Conservation (phyloP, 1,284 basidiomycete species). For the Moesziomyces sp. region DNA sequence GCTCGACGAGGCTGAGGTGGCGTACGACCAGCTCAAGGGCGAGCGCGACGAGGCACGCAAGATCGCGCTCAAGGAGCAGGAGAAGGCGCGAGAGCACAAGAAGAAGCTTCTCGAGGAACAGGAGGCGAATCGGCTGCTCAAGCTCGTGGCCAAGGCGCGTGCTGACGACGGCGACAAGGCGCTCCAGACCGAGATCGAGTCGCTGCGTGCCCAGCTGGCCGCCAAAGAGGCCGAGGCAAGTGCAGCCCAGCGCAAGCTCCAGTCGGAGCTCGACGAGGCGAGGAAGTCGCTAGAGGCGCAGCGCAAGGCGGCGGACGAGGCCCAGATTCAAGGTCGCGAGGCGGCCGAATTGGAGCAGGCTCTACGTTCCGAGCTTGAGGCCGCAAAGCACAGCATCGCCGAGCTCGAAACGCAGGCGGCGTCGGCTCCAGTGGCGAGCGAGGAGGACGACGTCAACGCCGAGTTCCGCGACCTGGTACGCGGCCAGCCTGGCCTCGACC, state of each 20-base stretch:
- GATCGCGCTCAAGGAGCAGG: slow-evolving; percentile 42
- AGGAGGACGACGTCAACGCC: slow-evolving; percentile 34
- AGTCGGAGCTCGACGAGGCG: slow-evolving; percentile 20
- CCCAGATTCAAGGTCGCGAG: slow-evolving; percentile 2
- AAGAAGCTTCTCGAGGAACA: slow-evolving; percentile 31
- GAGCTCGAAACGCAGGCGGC: slow-evolving; percentile 22
- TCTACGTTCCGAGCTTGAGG: slow-evolving; percentile 13
- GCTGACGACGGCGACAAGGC: slow-evolving; percentile 28
- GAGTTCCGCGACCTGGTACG: slow-evolving; percentile 34
- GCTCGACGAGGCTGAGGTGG: slow-evolving; percentile 43
- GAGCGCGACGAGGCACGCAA: slow-evolving; percentile 50
- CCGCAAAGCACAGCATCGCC: slow-evolving; percentile 6
- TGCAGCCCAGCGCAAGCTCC: slow-evolving; percentile 12
- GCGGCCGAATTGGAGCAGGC: slow-evolving; percentile 6
- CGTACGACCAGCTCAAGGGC: slow-evolving; percentile 38
- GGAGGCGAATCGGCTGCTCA: slow-evolving; percentile 48
- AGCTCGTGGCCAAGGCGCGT: slow-evolving; percentile 39
- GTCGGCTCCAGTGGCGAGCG: not conserved
- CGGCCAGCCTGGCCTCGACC: slow-evolving; percentile 6
- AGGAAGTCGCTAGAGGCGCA: slow-evolving; percentile 9
- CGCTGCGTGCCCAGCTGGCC: slow-evolving; percentile 22
- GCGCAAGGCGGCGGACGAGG: slow-evolving; percentile 1
- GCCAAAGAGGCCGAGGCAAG: slow-evolving; percentile 24
- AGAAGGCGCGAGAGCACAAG: slow-evolving; percentile 37
- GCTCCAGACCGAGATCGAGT: slow-evolving; percentile 34